phyloP scores from a whole-genome alignment of 129 eudicot species.

The Glebionis coronaria region DNA sequence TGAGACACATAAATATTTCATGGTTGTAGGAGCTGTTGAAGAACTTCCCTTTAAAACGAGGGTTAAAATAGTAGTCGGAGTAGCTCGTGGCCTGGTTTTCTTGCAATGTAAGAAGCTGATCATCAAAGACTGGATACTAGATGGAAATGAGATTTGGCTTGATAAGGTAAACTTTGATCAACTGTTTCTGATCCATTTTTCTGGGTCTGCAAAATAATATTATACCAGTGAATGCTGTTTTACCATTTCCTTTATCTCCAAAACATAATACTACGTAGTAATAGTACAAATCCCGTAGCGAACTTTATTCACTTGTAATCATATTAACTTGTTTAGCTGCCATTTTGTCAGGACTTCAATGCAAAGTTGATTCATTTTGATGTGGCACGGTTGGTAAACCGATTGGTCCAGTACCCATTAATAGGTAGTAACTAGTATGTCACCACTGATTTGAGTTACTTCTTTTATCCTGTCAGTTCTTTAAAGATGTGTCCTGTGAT shows the following conservation, averaged over 20 bases:
- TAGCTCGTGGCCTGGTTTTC: slow-evolving; percentile 12
- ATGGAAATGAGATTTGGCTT: slow-evolving; percentile 16
- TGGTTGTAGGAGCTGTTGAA: not conserved
- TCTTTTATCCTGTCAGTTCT: not conserved
- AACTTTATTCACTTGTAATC: not conserved
- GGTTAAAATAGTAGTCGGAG: slow-evolving; percentile 11
- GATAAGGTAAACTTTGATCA: slow-evolving; percentile 11
- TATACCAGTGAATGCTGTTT: not conserved
- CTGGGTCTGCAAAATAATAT: not conserved
- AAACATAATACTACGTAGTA: no score
- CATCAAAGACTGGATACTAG: slow-evolving; percentile 12
- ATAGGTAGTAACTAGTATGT: not conserved
- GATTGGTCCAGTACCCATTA: not conserved
- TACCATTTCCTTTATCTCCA: no score
- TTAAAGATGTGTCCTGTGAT: not conserved
- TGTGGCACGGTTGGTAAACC: not conserved
- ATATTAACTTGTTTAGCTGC: not conserved
- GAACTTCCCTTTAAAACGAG: slow-evolving; percentile 6
- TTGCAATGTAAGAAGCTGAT: slow-evolving; percentile 8
- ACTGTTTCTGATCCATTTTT: not conserved
- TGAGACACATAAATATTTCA: not conserved
- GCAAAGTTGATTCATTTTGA: slow-evolving; percentile 11
- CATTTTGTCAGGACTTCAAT: not conserved
- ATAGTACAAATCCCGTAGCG: no score
- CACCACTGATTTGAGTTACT: not conserved